Evolutionary conservation across 2,329 filamentous ascomycete species (phyloP).

Genomic region (Exophiala viscosa): DNA sequence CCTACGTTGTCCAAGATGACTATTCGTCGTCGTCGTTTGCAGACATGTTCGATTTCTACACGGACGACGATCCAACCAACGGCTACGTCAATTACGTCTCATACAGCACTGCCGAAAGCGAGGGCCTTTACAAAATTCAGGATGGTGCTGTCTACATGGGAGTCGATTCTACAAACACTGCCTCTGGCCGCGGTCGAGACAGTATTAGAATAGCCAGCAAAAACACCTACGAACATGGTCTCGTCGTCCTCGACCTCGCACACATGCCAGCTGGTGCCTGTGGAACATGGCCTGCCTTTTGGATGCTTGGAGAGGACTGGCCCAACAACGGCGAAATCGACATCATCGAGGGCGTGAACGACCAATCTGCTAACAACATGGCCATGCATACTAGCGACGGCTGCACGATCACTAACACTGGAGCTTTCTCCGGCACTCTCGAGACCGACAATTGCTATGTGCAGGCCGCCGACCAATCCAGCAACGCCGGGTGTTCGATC

Average conservation of each 20-base stretch:
- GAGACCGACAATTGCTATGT: conserved; percentile 58
- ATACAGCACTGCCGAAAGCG: conserved; percentile 52
- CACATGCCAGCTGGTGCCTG: conserved; percentile 73
- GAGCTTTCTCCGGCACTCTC: conserved; percentile 45
- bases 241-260: conserved; percentile 67
- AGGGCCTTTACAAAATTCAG: conserved; percentile 56
- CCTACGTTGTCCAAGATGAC: conserved; percentile 46
- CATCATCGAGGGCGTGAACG: conserved; percentile 70
- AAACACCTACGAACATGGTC: conserved; percentile 59
- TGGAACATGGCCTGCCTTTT: conserved; percentile 69
- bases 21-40: conserved; percentile 49
- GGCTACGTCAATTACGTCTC: conserved; percentile 71
- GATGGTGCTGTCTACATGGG: conserved; percentile 63
- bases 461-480: conserved; percentile 40
- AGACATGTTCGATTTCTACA: conserved; percentile 52
- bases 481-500: conserved; percentile 59
- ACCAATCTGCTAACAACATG: conserved; percentile 56
- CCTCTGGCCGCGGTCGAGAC: conserved; percentile 58
- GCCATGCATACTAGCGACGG: conserved; percentile 64
- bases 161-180: conserved; percentile 59
- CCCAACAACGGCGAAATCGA: conserved; percentile 65
- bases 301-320: conserved; percentile 57
- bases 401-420: conserved; percentile 53
- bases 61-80: conserved; percentile 62
- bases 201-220: conserved; percentile 70